phyloP scores from a whole-genome alignment of 1,284 basidiomycete species.

The Cutaneotrichosporon sp. region DNA sequence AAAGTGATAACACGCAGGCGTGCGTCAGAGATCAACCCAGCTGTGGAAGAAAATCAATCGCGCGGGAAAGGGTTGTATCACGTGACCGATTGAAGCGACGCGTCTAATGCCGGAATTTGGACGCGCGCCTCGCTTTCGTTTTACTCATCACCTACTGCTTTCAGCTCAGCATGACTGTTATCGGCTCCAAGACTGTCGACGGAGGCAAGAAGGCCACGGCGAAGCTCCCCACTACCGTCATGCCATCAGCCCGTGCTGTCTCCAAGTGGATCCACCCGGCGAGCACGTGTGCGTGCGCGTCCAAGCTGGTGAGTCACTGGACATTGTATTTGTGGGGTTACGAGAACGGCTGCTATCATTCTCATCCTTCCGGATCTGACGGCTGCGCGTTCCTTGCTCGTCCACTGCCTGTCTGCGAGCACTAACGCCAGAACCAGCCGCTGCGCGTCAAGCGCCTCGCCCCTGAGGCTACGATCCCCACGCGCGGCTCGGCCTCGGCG shows the following conservation, averaged over 20 bases:
- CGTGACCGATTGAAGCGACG: too few relatives aligned
- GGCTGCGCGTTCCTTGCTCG: neutral
- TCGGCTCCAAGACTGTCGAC: neutral
- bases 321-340: too few relatives aligned
- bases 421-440: constrained; percentile 19
- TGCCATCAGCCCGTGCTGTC: neutral
- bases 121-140: neutral
- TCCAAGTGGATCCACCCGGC: constrained; percentile 3
- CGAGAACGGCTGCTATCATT: too few relatives aligned
- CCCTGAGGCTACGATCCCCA: constrained; percentile 77
- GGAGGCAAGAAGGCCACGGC: constrained; percentile 9
- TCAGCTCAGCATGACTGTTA: neutral
- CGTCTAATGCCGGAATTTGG: constrained; percentile 10
- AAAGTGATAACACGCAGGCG: too few relatives aligned
- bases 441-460: constrained; percentile 84
- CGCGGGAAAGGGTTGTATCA: too few relatives aligned
- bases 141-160: neutral
- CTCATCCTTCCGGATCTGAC: neutral
- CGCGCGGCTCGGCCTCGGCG: constrained; percentile 75
- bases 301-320: neutral
- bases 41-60: too few relatives aligned
- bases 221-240: constrained; percentile 5
- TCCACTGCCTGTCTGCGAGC: neutral
- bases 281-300: neutral
- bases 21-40: too few relatives aligned